Percentiles rank a stretch among this genome's conserved stretches.
Conservation (phyloP, 2,329 filamentous ascomycete genomes). For the Aspergillus piperis region DNA sequence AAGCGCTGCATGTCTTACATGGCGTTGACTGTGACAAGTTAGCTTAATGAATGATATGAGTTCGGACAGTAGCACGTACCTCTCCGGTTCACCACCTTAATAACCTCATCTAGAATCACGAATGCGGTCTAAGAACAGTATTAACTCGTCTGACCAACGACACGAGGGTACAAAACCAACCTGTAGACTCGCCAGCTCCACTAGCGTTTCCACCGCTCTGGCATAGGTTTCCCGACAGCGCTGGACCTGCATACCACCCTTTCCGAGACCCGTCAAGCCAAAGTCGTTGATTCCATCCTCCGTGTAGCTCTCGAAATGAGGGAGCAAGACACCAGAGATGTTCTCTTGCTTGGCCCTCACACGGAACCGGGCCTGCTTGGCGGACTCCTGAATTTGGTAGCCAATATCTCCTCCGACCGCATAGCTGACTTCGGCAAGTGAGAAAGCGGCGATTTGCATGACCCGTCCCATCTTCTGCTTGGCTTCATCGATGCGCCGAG, state of each 20-base stretch:
- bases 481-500: constrained; percentile 93
- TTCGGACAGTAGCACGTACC: constrained; percentile 52
- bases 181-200: constrained; percentile 91
- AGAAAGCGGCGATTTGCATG: constrained; percentile 99
- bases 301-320: constrained; percentile 87
- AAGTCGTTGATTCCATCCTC: constrained; percentile 94
- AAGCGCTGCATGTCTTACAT: constrained; percentile 62
- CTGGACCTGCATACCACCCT: constrained; percentile 96
- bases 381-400: constrained; percentile 96
- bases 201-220: constrained; percentile 89
- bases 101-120: constrained; percentile 96
- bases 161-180: constrained; percentile 34
- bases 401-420: constrained; percentile 93
- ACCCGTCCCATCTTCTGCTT: constrained; percentile 99
- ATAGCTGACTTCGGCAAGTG: constrained; percentile 94
- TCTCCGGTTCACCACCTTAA: constrained; percentile 98
- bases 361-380: constrained; percentile 87
- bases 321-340: constrained; percentile 92
- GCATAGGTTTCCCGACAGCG: constrained; percentile 94
- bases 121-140: constrained; percentile 71
- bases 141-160: constrained; percentile 14
- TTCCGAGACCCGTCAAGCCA: constrained; percentile 89
- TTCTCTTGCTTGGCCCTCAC: constrained; percentile 97
- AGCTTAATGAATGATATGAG: constrained; percentile 18
- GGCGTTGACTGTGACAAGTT: constrained; percentile 70